phyloP scores from a whole-genome alignment of 768 basidiomycete species.

The Neoboletus magnificus region DNA sequence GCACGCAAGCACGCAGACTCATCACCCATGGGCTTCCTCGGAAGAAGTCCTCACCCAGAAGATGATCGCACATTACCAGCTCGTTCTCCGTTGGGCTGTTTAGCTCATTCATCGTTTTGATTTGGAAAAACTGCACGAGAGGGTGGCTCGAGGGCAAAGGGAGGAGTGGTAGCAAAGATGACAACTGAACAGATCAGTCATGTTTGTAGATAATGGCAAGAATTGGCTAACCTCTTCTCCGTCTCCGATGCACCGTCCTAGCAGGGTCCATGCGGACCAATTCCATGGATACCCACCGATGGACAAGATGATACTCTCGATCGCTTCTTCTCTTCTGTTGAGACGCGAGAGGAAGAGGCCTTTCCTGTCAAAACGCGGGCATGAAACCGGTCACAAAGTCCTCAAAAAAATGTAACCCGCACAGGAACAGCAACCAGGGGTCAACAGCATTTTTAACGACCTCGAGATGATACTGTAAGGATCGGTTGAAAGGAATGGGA shows the following conservation, averaged over 20 bases:
- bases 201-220: neutral
- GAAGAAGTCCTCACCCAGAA: slow-evolving; percentile 70
- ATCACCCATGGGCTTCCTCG: slow-evolving; percentile 82
- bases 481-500: slow-evolving; percentile 59
- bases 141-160: slow-evolving; percentile 52
- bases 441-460: slow-evolving; percentile 58
- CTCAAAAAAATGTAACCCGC: neutral
- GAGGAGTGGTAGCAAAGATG: slow-evolving; percentile 42
- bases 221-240: slow-evolving; percentile 69
- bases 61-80: slow-evolving; percentile 72
- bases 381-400: neutral
- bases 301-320: slow-evolving; percentile 74
- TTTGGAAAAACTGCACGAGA: slow-evolving; percentile 71
- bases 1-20: slow-evolving; percentile 78
- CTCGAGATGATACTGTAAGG: slow-evolving; percentile 56
- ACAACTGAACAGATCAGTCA: slow-evolving; percentile 35
- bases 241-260: slow-evolving; percentile 77
- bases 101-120: slow-evolving; percentile 85
- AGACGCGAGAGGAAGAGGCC: slow-evolving; percentile 79
- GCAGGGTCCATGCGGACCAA: slow-evolving; percentile 87
- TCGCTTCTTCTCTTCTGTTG: slow-evolving; percentile 78
- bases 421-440: slow-evolving; percentile 87
- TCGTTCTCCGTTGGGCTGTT: slow-evolving; percentile 88
- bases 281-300: slow-evolving; percentile 85
- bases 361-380: slow-evolving; percentile 49